A percentile compares a stretch with the other conserved stretches of the same genome.
Evolutionary conservation across 306 rosid genomes (phyloP).

Genomic region (Sicyos baderoa): DNA sequence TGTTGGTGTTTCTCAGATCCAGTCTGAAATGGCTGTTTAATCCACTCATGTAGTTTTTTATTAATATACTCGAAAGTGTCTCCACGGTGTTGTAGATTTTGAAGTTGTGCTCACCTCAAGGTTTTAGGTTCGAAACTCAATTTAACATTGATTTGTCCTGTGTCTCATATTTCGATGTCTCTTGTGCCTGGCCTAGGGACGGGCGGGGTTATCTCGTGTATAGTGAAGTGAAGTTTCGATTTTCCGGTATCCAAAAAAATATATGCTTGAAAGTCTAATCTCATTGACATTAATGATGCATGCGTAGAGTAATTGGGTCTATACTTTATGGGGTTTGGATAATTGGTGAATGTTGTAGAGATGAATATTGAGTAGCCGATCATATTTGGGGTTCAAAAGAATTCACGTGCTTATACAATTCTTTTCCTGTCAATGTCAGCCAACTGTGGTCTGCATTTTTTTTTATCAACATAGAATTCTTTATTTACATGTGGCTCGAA

Average conservation of each 20-base stretch:
- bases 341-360: not conserved
- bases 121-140: too few relatives aligned
- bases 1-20: not conserved
- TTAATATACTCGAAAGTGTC: too few relatives aligned
- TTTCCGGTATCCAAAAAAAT: too few relatives aligned
- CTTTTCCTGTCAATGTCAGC: not conserved
- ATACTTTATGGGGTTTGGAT: not conserved
- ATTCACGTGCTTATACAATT: not conserved
- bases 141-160: too few relatives aligned
- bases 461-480: not conserved
- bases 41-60: not conserved
- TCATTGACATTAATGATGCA: not conserved
- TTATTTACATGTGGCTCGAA: not conserved
- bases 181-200: too few relatives aligned
- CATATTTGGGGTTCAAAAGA: not conserved
- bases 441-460: not conserved
- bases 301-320: not conserved
- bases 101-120: too few relatives aligned
- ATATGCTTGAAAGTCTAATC: not conserved
- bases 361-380: not conserved
- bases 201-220: too few relatives aligned
- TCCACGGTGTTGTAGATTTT: too few relatives aligned
- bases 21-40: conserved; percentile 1
- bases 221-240: too few relatives aligned
- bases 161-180: too few relatives aligned